These are phyloP conservation scores for Arthromyces matolae DNA, from an alignment of 768 basidiomycete genomes.

Conservation along the genomic window DNA sequence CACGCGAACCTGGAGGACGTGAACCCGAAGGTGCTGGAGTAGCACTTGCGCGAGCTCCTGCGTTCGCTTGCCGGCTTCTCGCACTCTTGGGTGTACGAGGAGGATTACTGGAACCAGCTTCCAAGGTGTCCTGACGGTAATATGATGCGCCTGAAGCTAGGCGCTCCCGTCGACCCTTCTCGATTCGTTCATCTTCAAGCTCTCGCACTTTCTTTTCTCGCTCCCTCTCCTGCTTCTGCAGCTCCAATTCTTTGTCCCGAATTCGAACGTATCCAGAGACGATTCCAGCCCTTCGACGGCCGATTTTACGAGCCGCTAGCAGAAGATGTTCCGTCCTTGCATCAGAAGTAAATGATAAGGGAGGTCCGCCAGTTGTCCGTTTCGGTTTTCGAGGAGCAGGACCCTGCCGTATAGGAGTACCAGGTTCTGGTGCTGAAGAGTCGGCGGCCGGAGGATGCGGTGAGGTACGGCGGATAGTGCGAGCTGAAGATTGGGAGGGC, in stretches of 20 bases:
- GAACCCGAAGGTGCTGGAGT: conserved; percentile 7
- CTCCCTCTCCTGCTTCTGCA: conserved; percentile 29
- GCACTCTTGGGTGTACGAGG: conserved; percentile 19
- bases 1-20: conserved; percentile 1
- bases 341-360: conserved; percentile 46
- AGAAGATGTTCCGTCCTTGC: conserved; percentile 71
- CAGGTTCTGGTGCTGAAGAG: conserved; percentile 2
- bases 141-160: conserved; percentile 16
- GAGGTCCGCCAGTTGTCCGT: conserved; percentile 20
- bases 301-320: conserved; percentile 66
- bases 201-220: conserved; percentile 26
- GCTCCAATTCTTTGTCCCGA: conserved; percentile 34
- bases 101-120: conserved; percentile 4
- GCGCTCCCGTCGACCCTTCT: conserved; percentile 26
- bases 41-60: conserved; percentile 9
- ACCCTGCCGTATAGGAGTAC: conserved; percentile 7
- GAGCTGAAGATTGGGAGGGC: conserved; percentile 9
- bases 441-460: not conserved
- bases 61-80: conserved; percentile 4
- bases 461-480: conserved; percentile 7
- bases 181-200: conserved; percentile 27
- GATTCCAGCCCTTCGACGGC: conserved; percentile 55
- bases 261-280: conserved; percentile 47
- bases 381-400: conserved; percentile 13
- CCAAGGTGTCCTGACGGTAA: conserved; percentile 17